phyloP scores from a whole-genome alignment of 2,329 filamentous ascomycete genomes.

The Neonectria magnoliae region DNA sequence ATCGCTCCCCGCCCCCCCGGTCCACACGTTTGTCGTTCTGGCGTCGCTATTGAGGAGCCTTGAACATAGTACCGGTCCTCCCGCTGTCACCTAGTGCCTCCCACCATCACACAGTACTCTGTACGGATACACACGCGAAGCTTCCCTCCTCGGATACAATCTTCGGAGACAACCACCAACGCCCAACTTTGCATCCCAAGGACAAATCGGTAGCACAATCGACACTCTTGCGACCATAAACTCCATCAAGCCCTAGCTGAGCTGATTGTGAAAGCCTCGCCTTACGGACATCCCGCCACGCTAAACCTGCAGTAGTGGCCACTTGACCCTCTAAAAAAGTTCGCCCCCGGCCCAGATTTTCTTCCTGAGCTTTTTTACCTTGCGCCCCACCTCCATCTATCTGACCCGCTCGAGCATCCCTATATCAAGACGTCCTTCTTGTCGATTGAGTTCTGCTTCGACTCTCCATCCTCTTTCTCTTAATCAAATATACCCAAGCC shows the following conservation, averaged over 20 bases:
- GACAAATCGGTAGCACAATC: slow-evolving; percentile 12
- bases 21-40: slow-evolving; percentile 37
- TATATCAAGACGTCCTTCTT: slow-evolving; percentile 40
- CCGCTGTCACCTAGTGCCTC: slow-evolving; percentile 33
- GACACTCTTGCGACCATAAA: slow-evolving; percentile 6
- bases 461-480: slow-evolving; percentile 19
- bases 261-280: slow-evolving; percentile 34
- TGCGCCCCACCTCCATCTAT: slow-evolving; percentile 25
- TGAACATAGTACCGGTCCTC: slow-evolving; percentile 34
- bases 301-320: slow-evolving; percentile 43
- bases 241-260: slow-evolving; percentile 22
- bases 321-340: slow-evolving; percentile 31
- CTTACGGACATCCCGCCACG: slow-evolving; percentile 45
- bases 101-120: slow-evolving; percentile 1
- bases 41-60: slow-evolving; percentile 43
- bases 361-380: slow-evolving; percentile 24
- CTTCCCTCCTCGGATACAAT: slow-evolving; percentile 6
- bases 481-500: slow-evolving; percentile 12
- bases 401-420: slow-evolving; percentile 34
- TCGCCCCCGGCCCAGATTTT: slow-evolving; percentile 30
- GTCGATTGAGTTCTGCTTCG: slow-evolving; percentile 22
- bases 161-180: slow-evolving; percentile 15
- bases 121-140: slow-evolving; percentile 2
- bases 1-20: slow-evolving; percentile 1
- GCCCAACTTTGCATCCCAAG: not conserved